These are phyloP conservation scores for Hymenoscyphus salicellus DNA, from an alignment of 2,329 filamentous ascomycete species.

Conservation along the genomic window DNA sequence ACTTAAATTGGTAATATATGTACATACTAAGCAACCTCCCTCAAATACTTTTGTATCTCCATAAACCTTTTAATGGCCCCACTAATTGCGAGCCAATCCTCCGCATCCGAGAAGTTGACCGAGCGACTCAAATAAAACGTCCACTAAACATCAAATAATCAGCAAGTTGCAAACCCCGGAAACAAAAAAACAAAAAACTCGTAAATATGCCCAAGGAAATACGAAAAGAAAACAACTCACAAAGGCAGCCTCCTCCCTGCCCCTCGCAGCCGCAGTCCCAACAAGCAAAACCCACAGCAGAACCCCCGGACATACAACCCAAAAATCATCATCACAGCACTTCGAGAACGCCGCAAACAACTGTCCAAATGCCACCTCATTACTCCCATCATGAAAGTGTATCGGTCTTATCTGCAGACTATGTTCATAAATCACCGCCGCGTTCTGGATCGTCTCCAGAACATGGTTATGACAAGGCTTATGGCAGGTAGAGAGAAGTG, in stretches of 20 bases:
- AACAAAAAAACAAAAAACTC: neutral
- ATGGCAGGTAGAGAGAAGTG: conserved; percentile 17
- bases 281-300: conserved; percentile 18
- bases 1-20: neutral
- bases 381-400: neutral
- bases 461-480: conserved; percentile 7
- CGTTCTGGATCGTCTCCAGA: neutral
- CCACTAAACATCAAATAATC: neutral
- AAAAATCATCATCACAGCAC: conserved; percentile 16
- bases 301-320: conserved; percentile 16
- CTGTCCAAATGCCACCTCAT: neutral
- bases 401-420: neutral
- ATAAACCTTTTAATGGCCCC: conserved; percentile 13
- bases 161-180: neutral
- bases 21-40: conserved; percentile 4
- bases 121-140: conserved; percentile 19
- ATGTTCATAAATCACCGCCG: neutral
- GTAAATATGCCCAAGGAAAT: neutral
- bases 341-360: conserved; percentile 8
- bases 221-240: too few species aligned
- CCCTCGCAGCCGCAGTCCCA: conserved; percentile 12
- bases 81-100: conserved; percentile 12
- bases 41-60: conserved; percentile 11
- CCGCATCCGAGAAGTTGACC: conserved; percentile 13
- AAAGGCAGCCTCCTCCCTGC: conserved; percentile 17